Base-by-base conservation (phyloP, 2,329 filamentous ascomycete genomes). In the Tetracladium maxilliforme region DNA sequence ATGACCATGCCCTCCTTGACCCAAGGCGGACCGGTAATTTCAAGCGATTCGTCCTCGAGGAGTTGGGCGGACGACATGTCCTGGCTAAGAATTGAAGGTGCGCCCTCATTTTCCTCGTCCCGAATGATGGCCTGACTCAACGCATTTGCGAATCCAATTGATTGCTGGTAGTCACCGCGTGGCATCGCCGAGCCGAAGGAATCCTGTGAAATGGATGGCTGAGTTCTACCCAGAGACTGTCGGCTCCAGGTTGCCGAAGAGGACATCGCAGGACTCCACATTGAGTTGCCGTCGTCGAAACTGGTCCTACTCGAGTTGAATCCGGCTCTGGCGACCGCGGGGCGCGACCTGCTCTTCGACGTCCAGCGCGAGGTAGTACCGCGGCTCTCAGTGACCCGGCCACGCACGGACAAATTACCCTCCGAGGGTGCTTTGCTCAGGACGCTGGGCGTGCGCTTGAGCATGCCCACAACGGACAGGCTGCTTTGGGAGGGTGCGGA, bases 141-240 rank as follows among this genome's bases (percentile, higher is more conserved):
- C 4, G 90, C 90, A 47, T 93, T 95, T 27, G 90, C 90, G 44
- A 98, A 98, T 1, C 90, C 90, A 43, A 98, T 93, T 1, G 84
- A 92, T 51, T 93, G 86, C 50, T 94, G 84, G 48, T 87, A 94
- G 40, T 92, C 84, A 21, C 71, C 73, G 23, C 74, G 68, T 5
- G 71, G 73, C 47, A 76, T 76, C 17, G 72, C 67, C 3, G 81
- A 84, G 12, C 74, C 77, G 38, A 95, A 74, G 2, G 86, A 93
- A 45, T 93, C 83, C 41, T 94, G 79, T 5, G 86, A 94, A 60
- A 90, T 80, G 4, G 84, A 87, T 1, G 83, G 84, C 33, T 92
- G 74, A 1, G 84, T 92, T 44, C 92, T 83, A 16, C 86, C 83
- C 31, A 92, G 64, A 1, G 87, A 95, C 43, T 90, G 81, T 41